A percentile compares a stretch with the other conserved stretches of the same genome.
phyloP scores from a whole-genome alignment of 2,329 filamentous ascomycete species.

The Penicillium hordei region DNA sequence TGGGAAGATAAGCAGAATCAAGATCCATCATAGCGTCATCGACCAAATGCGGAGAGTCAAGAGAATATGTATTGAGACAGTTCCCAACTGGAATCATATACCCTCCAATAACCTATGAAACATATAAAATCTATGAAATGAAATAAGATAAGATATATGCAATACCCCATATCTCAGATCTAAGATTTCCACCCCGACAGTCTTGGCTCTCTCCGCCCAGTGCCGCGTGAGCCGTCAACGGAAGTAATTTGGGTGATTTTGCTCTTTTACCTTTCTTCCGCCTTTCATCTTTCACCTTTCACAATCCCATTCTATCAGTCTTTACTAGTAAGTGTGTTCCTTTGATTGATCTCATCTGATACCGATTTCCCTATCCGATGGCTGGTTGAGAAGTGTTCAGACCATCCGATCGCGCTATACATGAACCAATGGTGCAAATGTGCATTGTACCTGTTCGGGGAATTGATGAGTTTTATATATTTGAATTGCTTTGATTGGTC shows the following conservation, averaged over 20 bases:
- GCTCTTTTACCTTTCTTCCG: not conserved
- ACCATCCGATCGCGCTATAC: not conserved
- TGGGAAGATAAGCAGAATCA: too few relatives aligned
- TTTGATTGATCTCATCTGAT: not conserved
- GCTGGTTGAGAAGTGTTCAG: not conserved
- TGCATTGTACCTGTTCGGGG: not conserved
- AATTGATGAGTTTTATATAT: not conserved
- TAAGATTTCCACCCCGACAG: constrained; percentile 2
- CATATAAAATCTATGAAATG: too few relatives aligned
- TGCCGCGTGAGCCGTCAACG: constrained; percentile 11
- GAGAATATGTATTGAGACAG: too few relatives aligned
- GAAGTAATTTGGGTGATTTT: constrained; percentile 2
- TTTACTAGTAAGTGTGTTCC: not conserved
- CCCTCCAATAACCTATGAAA: too few relatives aligned
- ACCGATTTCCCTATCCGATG: not conserved
- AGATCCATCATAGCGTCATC: too few relatives aligned
- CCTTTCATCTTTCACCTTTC: not conserved
- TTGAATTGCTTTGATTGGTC: not conserved
- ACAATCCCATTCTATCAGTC: not conserved
- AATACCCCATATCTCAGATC: not conserved
- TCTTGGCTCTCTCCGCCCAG: constrained; percentile 12
- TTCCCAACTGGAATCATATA: too few relatives aligned
- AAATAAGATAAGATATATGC: too few relatives aligned
- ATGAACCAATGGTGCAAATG: not conserved
- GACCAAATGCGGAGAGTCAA: too few relatives aligned